Evolutionary conservation across 139 green algal genomes (phyloP).

Genomic region (Tetradesmus obliquus): DNA sequence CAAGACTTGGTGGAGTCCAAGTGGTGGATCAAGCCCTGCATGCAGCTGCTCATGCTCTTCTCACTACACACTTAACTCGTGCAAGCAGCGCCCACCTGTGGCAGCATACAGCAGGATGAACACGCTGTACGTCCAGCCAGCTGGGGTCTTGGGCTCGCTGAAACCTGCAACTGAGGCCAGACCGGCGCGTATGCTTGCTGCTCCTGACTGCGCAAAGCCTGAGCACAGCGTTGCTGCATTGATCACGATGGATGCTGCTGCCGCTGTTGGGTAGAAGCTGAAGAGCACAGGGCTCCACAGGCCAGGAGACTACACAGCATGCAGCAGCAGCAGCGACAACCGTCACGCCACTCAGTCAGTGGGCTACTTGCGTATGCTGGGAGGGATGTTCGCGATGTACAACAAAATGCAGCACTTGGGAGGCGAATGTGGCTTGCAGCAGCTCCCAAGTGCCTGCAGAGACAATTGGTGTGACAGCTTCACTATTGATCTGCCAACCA

Average conservation of each 20-base stretch:
- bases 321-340: constrained; percentile 35
- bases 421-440: no score
- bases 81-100: constrained; percentile 29
- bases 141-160: neutral
- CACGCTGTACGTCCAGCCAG: constrained; percentile 37
- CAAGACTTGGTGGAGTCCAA: no score
- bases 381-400: no score
- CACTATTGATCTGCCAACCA: no score
- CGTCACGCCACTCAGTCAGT: neutral
- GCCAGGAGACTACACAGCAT: constrained; percentile 39
- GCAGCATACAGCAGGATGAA: constrained; percentile 42
- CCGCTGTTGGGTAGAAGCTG: constrained; percentile 23
- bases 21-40: neutral
- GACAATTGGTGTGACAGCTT: no score
- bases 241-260: constrained; percentile 20
- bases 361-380: no score
- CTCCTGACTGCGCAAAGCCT: constrained; percentile 1
- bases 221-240: constrained; percentile 28
- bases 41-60: neutral
- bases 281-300: constrained; percentile 40
- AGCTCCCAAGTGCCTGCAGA: no score
- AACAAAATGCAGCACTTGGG: no score
- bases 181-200: neutral
- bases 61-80: neutral
- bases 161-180: constrained; percentile 11